Evolutionary conservation across 148 eudicot genomes (phyloP).

Genomic region (Selenicereus undatus): DNA sequence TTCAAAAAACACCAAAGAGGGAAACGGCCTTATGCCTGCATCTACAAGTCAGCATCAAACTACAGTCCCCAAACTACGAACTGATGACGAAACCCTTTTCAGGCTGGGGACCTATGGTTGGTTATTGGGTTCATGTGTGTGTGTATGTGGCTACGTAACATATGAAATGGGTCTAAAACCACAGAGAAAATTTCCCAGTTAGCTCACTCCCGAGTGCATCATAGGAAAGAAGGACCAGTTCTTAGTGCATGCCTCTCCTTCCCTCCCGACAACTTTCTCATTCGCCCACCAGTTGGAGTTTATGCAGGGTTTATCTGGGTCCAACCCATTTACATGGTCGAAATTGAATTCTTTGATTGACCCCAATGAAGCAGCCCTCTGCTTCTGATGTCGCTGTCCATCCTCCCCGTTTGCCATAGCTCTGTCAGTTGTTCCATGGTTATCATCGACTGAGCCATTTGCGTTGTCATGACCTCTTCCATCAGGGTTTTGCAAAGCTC

Average conservation of each 20-base stretch:
- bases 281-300: slow-evolving; percentile 84
- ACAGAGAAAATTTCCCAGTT: slow-evolving; percentile 11
- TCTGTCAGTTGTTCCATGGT: slow-evolving; percentile 29
- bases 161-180: neutral
- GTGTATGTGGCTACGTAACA: slow-evolving; percentile 12
- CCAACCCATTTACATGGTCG: slow-evolving; percentile 53
- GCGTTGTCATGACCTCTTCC: slow-evolving; percentile 27
- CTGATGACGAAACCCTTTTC: neutral
- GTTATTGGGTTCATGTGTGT: slow-evolving; percentile 28
- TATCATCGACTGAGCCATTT: slow-evolving; percentile 23
- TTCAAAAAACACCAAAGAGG: slow-evolving; percentile 16
- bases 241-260: slow-evolving; percentile 36
- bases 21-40: slow-evolving; percentile 15
- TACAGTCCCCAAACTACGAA: slow-evolving; percentile 14
- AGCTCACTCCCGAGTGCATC: slow-evolving; percentile 70
- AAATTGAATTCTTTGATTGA: slow-evolving; percentile 86
- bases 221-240: slow-evolving; percentile 91
- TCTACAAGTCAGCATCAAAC: slow-evolving; percentile 28
- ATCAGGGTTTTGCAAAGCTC: slow-evolving; percentile 31
- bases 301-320: slow-evolving; percentile 38
- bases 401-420: slow-evolving; percentile 39
- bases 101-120: slow-evolving; percentile 24
- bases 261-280: slow-evolving; percentile 56
- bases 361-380: slow-evolving; percentile 65
- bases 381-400: slow-evolving; percentile 53